Evolutionary conservation across 73 alveolate species (phyloP).

Genomic region (Paramecium sexaurelia): DNA sequence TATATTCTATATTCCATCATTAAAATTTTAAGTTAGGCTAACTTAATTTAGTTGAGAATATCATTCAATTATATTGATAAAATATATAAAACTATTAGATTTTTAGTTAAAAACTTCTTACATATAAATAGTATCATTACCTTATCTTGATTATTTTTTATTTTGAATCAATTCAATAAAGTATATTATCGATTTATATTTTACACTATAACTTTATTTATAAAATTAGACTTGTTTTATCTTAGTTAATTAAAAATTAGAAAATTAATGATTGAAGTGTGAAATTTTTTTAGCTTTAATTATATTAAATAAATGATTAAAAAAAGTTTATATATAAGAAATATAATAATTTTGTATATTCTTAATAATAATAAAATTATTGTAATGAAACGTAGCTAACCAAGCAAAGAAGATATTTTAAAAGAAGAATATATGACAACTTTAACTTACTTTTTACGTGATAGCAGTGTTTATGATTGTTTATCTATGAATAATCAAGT

Average conservation of each 20-base stretch:
- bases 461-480: constrained; percentile 41
- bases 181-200: no score
- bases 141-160: background rate
- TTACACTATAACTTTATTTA: no score
- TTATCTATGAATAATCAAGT: constrained; percentile 42
- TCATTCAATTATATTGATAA: no score
- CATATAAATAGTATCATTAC: background rate
- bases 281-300: no score
- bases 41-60: no score
- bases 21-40: no score
- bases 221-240: background rate
- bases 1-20: no score
- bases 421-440: background rate
- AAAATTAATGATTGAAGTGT: background rate
- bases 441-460: background rate
- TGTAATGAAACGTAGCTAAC: constrained; percentile 14
- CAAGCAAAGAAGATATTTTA: constrained; percentile 41
- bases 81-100: background rate
- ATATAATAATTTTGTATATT: background rate
- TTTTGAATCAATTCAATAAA: no score
- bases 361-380: background rate
- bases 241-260: background rate
- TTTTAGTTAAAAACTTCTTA: background rate
- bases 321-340: background rate
- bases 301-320: background rate